These are phyloP conservation scores for Oxytropis ochrocephala DNA, from an alignment of 306 rosid genomes.

Conservation along the genomic window DNA sequence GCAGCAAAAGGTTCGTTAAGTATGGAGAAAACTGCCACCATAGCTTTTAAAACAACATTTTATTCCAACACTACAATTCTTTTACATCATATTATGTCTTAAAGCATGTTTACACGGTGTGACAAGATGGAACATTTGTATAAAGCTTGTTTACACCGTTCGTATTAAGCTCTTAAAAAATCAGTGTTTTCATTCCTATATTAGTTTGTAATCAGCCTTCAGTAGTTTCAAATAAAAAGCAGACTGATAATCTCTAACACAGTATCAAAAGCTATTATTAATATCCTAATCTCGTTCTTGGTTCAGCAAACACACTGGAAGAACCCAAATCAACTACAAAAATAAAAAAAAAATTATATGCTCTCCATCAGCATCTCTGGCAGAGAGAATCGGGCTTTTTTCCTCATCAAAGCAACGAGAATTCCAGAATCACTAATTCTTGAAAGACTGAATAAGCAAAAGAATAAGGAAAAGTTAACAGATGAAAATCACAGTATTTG, in stretches of 20 bases:
- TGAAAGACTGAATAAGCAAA: conserved; percentile 28
- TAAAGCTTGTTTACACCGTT: not conserved
- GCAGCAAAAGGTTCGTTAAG: no score
- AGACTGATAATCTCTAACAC: not conserved
- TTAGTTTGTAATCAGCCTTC: not conserved
- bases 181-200: not conserved
- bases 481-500: not conserved
- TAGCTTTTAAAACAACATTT: no score
- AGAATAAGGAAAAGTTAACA: not conserved
- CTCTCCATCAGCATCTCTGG: conserved; percentile 9
- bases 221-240: not conserved
- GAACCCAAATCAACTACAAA: not conserved
- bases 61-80: no score
- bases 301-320: conserved; percentile 11
- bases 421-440: conserved; percentile 23
- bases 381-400: not conserved
- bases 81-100: not conserved
- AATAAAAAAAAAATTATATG: not conserved
- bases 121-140: not conserved
- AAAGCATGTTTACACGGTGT: not conserved
- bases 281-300: not conserved
- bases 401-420: conserved; percentile 1
- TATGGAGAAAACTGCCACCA: no score
- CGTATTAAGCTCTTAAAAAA: not conserved
- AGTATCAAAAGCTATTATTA: not conserved